Conservation (phyloP, 495 filamentous ascomycete genomes). For the Trichoderma gamsii region DNA sequence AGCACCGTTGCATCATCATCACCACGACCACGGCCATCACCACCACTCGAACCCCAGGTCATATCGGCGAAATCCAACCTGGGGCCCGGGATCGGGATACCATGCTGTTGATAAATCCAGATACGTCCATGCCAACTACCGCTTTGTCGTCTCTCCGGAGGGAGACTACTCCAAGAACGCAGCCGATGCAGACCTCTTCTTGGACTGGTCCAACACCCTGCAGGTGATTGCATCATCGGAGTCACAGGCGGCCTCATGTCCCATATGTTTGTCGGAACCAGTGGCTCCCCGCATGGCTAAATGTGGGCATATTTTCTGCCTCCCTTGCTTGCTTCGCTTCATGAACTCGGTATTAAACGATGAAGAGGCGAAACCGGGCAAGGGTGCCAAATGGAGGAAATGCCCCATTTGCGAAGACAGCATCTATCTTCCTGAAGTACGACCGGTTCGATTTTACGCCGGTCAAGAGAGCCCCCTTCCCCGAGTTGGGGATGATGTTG, state of each 20-base stretch:
- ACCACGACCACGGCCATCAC: constrained; percentile 47
- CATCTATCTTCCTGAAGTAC: constrained; percentile 80
- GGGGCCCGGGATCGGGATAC: constrained; percentile 85
- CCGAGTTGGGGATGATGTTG: constrained; percentile 78
- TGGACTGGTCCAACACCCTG: constrained; percentile 86
- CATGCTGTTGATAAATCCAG: constrained; percentile 88
- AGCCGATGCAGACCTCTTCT: constrained; percentile 78
- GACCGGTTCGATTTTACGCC: constrained; percentile 83
- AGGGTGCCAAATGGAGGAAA: constrained; percentile 68
- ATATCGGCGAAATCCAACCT: constrained; percentile 62
- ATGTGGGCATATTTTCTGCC: constrained; percentile 95
- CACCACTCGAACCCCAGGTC: constrained; percentile 45
- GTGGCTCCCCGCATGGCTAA: constrained; percentile 95
- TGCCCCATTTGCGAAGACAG: constrained; percentile 94
- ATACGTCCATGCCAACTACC: constrained; percentile 95
- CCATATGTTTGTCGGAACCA: constrained; percentile 85
- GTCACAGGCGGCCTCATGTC: constrained; percentile 82
- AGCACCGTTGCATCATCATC: constrained; percentile 66
- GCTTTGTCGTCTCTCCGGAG: constrained; percentile 84
- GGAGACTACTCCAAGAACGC: constrained; percentile 75
- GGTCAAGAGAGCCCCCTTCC: constrained; percentile 80
- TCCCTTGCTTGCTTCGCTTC: constrained; percentile 88
- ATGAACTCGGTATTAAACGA: constrained; percentile 69
- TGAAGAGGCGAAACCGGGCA: constrained; percentile 60
- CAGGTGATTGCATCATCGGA: constrained; percentile 86